Conservation (phyloP, 129 eudicot species). For the Solidago caesia region DNA sequence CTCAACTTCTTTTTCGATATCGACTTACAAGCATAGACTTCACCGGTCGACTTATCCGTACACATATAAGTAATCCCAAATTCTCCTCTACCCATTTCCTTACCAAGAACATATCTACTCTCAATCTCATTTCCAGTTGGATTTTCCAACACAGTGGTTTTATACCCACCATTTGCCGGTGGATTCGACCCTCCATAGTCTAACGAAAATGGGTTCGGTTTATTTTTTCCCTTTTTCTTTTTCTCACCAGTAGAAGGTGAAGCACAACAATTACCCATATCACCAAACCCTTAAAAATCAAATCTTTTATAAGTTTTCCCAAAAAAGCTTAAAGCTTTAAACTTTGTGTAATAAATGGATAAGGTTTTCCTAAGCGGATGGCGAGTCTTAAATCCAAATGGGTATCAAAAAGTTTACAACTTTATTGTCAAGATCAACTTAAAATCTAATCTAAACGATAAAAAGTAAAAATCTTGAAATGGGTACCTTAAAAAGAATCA, state of each 20-base stretch:
- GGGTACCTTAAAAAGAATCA: conserved; percentile 37
- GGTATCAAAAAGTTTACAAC: conserved; percentile 18
- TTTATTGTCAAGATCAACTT: conserved; percentile 13
- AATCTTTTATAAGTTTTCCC: conserved; percentile 14
- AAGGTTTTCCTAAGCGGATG: too few relatives aligned
- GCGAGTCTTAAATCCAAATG: conserved; percentile 19
- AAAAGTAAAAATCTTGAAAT: conserved; percentile 14
- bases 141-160: conserved; percentile 59
- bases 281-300: conserved; percentile 21
- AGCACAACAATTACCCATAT: conserved; percentile 86
- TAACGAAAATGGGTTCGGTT: conserved; percentile 69
- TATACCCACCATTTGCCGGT: conserved; percentile 40
- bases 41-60: conserved; percentile 64
- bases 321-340: conserved; percentile 12
- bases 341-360: not conserved
- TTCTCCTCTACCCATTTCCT: conserved; percentile 89
- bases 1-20: conserved; percentile 85
- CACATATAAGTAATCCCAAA: conserved; percentile 87
- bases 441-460: conserved; percentile 22
- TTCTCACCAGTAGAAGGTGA: conserved; percentile 52
- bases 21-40: conserved; percentile 74
- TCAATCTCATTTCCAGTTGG: conserved; percentile 79
- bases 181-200: conserved; percentile 46
- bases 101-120: conserved; percentile 59
- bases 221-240: conserved; percentile 47